Evolutionary conservation across 2,329 filamentous ascomycete species (phyloP).

Genomic region (Xylariaceae sp.): DNA sequence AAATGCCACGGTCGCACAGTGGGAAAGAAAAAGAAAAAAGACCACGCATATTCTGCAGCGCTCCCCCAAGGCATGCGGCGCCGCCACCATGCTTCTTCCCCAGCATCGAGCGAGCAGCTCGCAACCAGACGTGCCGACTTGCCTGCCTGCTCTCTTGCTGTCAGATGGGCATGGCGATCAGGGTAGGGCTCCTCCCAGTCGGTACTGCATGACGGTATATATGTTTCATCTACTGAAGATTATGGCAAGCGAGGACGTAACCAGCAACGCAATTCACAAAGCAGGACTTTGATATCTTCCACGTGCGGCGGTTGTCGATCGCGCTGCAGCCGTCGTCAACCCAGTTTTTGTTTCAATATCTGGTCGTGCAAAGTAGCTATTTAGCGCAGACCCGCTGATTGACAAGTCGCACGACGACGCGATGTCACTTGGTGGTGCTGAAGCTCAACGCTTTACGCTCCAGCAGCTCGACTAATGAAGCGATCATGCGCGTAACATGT

Average conservation of each 20-base stretch:
- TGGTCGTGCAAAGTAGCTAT: no score
- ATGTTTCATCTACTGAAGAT: slow-evolving; percentile 1
- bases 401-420: not conserved
- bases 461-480: slow-evolving; percentile 1
- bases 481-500: slow-evolving; percentile 2
- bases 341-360: no score
- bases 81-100: slow-evolving; percentile 4
- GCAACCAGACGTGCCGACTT: no score
- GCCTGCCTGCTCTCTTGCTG: no score
- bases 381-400: not conserved
- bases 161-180: slow-evolving; percentile 12
- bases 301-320: not conserved
- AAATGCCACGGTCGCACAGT: slow-evolving; percentile 3
- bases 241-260: not conserved
- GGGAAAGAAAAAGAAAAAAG: no score
- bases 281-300: not conserved
- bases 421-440: not conserved
- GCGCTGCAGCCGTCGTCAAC: no score
- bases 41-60: slow-evolving; percentile 15
- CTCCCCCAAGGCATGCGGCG: slow-evolving; percentile 3
- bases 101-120: not conserved
- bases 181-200: slow-evolving; percentile 8
- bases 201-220: slow-evolving; percentile 12
- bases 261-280: no score
- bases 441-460: not conserved